Base-by-base conservation (phyloP, 2,329 filamentous ascomycete genomes). In the Aurifilum marmelostoma region DNA sequence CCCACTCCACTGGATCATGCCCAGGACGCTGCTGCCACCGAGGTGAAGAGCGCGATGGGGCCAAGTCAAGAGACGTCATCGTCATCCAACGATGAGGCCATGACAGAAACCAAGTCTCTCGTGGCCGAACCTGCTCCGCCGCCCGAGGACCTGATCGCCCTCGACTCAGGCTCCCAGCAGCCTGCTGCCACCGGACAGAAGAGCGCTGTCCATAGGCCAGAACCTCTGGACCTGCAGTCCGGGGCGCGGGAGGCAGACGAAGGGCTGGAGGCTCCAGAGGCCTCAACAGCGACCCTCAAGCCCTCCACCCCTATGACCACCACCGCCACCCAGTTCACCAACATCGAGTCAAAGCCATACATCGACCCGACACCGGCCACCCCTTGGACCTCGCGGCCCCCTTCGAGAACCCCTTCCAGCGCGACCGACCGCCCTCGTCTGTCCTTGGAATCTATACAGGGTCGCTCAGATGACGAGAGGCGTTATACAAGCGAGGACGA, bases 311-410 rank as follows among this genome's bases (percentile, higher is more conserved):
- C 80, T 32, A 73, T 78, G n/a, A 74, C 79, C 5, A 75, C 78
- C 58, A 80, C 80, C 63, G 75, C 78, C 68, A 73, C 78, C 9
- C 82, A 83, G 69, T 83, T 82, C 71, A 80, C 87, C 66, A 81
- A 82, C 32, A 82, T 85, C 69, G 82, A 85, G 70, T 79, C 84
- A 14, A 73, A 72, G 21, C 74, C 79, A 5, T 89, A 88, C 72
- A 78, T 88, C 72, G 87, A 89, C 73, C 86, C 87, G 29, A 88
- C 87, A 8, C 86, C 87, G 34, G 81, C 85, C 3, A 89, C 87
- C 0, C 87, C 87, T 16, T 79, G 81, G 65, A 80, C 80, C 50
- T 89, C 87, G 2, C 83, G 85, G 67, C 84, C 86, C 2, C 83
- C 86, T 1, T 89, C 90, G 21, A 81, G 90, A 80, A 83, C 87